Evolutionary conservation across 2,329 filamentous ascomycete genomes (phyloP).

Genomic region (Harringtonia aguacate): DNA sequence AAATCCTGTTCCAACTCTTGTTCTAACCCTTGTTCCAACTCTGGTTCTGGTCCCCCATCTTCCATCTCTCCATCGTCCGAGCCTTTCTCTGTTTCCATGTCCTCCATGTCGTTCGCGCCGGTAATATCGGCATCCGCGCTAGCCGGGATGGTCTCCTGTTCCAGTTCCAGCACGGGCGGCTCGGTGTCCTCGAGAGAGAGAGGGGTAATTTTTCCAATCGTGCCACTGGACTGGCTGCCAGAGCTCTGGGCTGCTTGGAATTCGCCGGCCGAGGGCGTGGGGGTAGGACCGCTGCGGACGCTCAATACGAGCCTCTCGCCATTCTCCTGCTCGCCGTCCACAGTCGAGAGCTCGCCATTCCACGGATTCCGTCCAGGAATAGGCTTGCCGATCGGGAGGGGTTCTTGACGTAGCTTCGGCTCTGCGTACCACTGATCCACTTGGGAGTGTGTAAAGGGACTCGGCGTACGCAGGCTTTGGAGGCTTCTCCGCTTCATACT

Average conservation of each 20-base stretch:
- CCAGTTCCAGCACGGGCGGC: conserved; percentile 2
- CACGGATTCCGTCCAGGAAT: conserved; percentile 14
- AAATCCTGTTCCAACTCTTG: too few species aligned
- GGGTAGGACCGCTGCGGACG: too few species aligned
- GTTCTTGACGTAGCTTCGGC: conserved; percentile 15
- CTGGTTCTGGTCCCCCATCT: conserved; percentile 15
- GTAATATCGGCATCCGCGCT: neutral
- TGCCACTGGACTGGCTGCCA: conserved; percentile 4
- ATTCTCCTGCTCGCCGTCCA: conserved; percentile 15
- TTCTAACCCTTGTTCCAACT: too few species aligned
- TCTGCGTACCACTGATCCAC: conserved; percentile 42
- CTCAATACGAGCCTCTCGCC: too few species aligned
- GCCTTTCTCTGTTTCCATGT: conserved; percentile 29
- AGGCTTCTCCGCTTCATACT: conserved; percentile 67
- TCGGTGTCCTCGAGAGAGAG: neutral
- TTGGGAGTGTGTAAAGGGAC: conserved; percentile 64
- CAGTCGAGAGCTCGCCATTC: conserved; percentile 19
- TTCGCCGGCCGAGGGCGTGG: too few species aligned
- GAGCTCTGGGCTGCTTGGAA: too few species aligned
- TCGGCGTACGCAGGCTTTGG: conserved; percentile 63
- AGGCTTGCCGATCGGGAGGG: conserved; percentile 6
- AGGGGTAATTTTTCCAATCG: neutral
- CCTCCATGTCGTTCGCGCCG: conserved; percentile 24
- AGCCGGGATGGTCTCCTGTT: neutral
- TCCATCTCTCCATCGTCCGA: conserved; percentile 18